Evolutionary conservation across 2,329 filamentous ascomycete species (phyloP).

Genomic region (Pestalotiopsis sp.): DNA sequence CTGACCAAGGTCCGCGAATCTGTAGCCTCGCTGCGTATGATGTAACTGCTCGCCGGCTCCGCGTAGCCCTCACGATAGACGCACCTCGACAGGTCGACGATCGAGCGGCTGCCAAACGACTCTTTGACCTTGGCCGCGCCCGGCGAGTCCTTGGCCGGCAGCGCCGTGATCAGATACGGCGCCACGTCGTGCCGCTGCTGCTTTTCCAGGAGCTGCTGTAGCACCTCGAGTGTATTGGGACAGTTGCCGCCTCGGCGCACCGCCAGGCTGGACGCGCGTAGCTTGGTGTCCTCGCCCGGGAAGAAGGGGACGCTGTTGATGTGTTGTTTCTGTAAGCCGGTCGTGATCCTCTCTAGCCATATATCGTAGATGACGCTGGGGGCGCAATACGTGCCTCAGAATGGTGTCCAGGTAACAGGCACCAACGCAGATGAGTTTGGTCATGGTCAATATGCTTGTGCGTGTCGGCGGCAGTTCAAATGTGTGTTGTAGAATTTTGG

Average conservation of each 20-base stretch:
- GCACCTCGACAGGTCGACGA: conserved; percentile 55
- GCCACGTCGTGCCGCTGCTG: conserved; percentile 25
- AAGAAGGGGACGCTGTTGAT: conserved; percentile 61
- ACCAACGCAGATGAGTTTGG: conserved; percentile 64
- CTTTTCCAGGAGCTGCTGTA: conserved; percentile 59
- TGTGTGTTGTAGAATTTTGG: neutral
- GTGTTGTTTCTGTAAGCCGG: neutral
- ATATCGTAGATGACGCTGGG: no score
- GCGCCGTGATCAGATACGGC: conserved; percentile 48
- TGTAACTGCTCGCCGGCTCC: conserved; percentile 69
- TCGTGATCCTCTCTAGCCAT: neutral
- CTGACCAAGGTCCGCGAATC: conserved; percentile 72
- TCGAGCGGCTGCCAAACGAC: conserved; percentile 48
- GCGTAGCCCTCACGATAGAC: conserved; percentile 57
- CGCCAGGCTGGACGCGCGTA: conserved; percentile 61
- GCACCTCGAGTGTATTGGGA: conserved; percentile 70
- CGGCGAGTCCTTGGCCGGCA: conserved; percentile 55
- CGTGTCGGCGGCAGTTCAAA: neutral
- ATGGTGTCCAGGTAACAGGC: conserved; percentile 75
- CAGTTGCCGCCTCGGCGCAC: conserved; percentile 73
- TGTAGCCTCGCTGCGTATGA: conserved; percentile 61
- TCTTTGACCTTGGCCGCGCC: conserved; percentile 53
- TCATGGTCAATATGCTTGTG: conserved; percentile 35
- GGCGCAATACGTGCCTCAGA: conserved; percentile 51
- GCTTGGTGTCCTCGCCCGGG: conserved; percentile 71